Evolutionary conservation across 768 basidiomycete genomes (phyloP), one percentile per base, ranked within the genome.

Genomic region (Mycena chlorophos): DNA sequence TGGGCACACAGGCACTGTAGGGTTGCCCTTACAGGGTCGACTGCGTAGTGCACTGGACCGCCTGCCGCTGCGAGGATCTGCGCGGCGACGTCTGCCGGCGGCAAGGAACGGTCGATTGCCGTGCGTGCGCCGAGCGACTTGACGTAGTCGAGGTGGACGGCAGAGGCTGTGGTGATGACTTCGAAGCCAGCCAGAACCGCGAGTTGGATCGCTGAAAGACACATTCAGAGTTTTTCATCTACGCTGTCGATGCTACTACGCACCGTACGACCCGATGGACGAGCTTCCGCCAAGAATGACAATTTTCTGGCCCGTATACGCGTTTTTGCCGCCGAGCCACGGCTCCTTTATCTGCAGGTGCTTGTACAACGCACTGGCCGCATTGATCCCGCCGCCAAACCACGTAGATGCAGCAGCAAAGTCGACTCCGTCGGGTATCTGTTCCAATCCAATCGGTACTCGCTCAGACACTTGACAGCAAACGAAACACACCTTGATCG

Each of bases 131-230:
- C 69, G 26, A 66, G 63, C 6, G 69, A 69, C 28, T 59, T 65
- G 2, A 72, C 57, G 23, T 68, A 56, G 17, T 54, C 64, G 1
- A 63, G 34, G 48, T 71, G 69, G 25, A 57, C 61, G 17, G 51
- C 42, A 3, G 72, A 72, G 16, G 71, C 68, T 1, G 72, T 73
- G 4, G 69, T 62, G 30, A 70, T 64, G 30, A 73, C 68, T 0
- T 65, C 66, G 5, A 63, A 69, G 25, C 48, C 48, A 27, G 48
- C 42, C 20, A 58, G 53, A 2, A 30, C 34, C n/a, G 57, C 57
- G 16, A 54, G 4, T 23, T 58, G 57, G 28, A 58, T 51, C 13
- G 53, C 53, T 56, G 26, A 38, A 14, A 8, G 8, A 34, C n/a
- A 43, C n/a, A n/a, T n/a, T n/a, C n/a, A n/a, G n/a, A n/a, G n/a